Evolutionary conservation across 225 moss, liverwort and hornwort genomes (phyloP).

Genomic region (Lunularia cruciata): DNA sequence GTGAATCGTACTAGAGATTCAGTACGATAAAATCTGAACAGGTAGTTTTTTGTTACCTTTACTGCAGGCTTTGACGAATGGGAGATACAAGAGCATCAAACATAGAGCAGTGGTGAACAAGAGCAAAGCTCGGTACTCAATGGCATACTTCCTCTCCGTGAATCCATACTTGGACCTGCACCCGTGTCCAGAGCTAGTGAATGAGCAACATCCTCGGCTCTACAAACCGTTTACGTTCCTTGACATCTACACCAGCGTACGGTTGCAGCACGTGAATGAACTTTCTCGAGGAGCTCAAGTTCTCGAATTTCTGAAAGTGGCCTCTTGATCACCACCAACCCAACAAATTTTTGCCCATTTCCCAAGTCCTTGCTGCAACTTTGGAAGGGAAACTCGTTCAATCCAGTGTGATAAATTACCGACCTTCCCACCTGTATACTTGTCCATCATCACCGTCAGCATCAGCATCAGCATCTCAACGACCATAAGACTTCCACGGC

Average conservation of each 20-base stretch:
- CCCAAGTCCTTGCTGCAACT: no score
- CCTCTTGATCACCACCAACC: no score
- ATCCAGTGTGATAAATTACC: no score
- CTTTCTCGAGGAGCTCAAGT: conserved; percentile 19
- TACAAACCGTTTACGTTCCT: conserved; percentile 64
- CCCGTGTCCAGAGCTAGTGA: conserved; percentile 53
- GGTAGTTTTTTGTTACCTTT: no score
- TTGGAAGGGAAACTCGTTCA: no score
- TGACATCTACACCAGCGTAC: conserved; percentile 40
- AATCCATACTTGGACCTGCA: conserved; percentile 47
- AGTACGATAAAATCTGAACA: no score
- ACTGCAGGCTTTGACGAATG: conserved; percentile 60
- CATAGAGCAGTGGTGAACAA: conserved; percentile 64
- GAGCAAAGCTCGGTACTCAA: conserved; percentile 48
- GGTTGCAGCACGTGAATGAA: conserved; percentile 5
- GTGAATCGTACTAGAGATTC: no score
- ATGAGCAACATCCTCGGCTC: conserved; percentile 39
- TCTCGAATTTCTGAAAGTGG: conserved; percentile 4
- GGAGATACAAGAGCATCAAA: conserved; percentile 56
- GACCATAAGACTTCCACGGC: no score
- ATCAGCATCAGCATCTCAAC: no score
- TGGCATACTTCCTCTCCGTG: conserved; percentile 57
- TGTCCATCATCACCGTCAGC: no score
- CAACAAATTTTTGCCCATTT: no score
- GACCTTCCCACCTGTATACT: no score